Base-by-base conservation (phyloP, 208 protist species). In the Angomonas deanei region DNA sequence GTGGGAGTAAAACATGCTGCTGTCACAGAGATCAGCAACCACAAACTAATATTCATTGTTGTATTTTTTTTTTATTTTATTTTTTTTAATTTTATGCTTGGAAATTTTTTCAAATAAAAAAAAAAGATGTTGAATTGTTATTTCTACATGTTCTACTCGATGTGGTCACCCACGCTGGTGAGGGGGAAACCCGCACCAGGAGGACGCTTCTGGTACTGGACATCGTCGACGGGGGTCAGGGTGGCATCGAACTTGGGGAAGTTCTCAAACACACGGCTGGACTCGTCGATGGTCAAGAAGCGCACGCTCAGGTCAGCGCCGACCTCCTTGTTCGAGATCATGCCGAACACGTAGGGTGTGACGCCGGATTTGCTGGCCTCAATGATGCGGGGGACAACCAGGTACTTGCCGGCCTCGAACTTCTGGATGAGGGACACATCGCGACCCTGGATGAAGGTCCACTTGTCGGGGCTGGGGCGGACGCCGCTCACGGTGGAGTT, bases 211-310 rank as follows among this genome's bases (percentile, higher is more conserved):
- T 93, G 87, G 70, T 81, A 87, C 64, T 85, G 74, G 42, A 86
- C 72, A 26, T 70, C 70, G 30, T 76, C 72, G 21, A 76, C 76
- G 49, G 72, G 48, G 19, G 47, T 36, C 24, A 73, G 49, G 27
- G 84, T 83, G 3, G 78, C 69, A 30, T 80, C 72, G 68, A 91
- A 94, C 72, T 86, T 91, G 47, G 84, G 83, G 75, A 88, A 91
- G 76, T 94, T 91, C 61, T 83, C 76, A 31, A 90, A 86, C 28
- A 90, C 76, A 60, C 76, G 83, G 71, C 84, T 90, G 47, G 80
- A 76, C 42, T 63, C 71, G 26, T 79, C 71, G 38, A 94, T 64
- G 48, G 53, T 34, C 56, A 83, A 78, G 68, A 88, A 88, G 46
- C 74, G 66, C 38, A 93, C 70, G 10, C 62, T 75, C 24, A 89